phyloP scores from a whole-genome alignment of 2,329 filamentous ascomycete species.

The Pseudogymnoascus sp. region DNA sequence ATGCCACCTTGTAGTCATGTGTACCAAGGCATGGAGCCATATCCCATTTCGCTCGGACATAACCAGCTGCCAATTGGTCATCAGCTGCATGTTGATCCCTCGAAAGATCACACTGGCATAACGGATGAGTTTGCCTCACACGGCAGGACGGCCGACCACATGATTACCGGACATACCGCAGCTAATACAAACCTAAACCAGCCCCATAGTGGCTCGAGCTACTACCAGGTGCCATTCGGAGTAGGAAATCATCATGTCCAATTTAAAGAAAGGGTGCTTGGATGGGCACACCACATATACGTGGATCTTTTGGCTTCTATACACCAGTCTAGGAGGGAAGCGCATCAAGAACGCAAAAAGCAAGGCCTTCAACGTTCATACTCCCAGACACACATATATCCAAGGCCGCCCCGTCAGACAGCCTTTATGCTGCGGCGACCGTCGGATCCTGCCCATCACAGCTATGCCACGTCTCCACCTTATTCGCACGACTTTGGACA shows the following conservation, averaged over 20 bases:
- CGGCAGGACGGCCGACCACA: not conserved
- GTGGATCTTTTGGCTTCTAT: constrained; percentile 61
- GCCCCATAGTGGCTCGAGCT: not conserved
- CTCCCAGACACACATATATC: constrained; percentile 47
- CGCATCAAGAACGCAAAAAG: constrained; percentile 31
- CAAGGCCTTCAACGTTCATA: constrained; percentile 30
- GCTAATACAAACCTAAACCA: not conserved
- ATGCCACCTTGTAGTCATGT: constrained; percentile 3
- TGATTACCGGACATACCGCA: not conserved
- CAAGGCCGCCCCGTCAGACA: constrained; percentile 36
- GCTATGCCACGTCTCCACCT: not conserved
- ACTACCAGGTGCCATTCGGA: constrained; percentile 1
- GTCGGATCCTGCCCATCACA: constrained; percentile 1
- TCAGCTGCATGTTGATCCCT: not conserved
- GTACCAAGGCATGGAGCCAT: not conserved
- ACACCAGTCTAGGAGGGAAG: constrained; percentile 49
- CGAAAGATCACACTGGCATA: not conserved
- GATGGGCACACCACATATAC: constrained; percentile 66
- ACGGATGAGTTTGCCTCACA: not conserved
- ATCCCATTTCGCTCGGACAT: constrained; percentile 5
- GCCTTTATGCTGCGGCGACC: constrained; percentile 14
- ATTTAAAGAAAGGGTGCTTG: constrained; percentile 62
- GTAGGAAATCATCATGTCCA: constrained; percentile 28
- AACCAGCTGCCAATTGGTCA: not conserved
- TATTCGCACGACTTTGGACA: not conserved